Percentiles rank a stretch among this genome's conserved stretches.
Evolutionary conservation across 2,329 filamentous ascomycete genomes (phyloP).

Genomic region (Nemania abortiva): DNA sequence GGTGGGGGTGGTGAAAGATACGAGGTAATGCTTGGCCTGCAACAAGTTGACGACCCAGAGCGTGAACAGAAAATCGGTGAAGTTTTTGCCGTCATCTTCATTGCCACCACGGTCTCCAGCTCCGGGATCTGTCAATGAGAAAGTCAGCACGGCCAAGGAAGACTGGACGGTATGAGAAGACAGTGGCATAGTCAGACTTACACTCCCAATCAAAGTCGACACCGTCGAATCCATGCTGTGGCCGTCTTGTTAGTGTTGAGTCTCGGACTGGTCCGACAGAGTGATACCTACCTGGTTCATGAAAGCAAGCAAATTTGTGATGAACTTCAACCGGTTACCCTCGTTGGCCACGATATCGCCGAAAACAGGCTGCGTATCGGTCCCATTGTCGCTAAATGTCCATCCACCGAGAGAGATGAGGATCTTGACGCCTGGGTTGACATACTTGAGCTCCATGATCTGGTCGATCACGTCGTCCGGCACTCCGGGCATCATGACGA

Average conservation of each 20-base stretch:
- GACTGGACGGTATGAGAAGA: background rate
- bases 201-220: conserved; percentile 8
- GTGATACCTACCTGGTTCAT: background rate
- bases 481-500: background rate
- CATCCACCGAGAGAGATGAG: conserved; percentile 12
- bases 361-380: background rate
- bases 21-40: conserved; percentile 2
- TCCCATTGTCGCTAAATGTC: conserved; percentile 19
- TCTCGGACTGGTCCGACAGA: too few species aligned
- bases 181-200: background rate
- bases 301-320: conserved; percentile 6
- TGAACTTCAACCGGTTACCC: conserved; percentile 31
- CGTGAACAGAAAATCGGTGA: conserved; percentile 34
- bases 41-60: conserved; percentile 11
- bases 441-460: background rate
- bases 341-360: conserved; percentile 36
- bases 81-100: conserved; percentile 40
- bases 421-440: background rate
- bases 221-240: conserved; percentile 8
- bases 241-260: background rate
- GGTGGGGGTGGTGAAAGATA: conserved; percentile 39
- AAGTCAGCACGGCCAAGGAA: background rate
- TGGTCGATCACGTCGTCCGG: background rate
- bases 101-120: conserved; percentile 44
- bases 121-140: conserved; percentile 43